Evolutionary conservation across 768 basidiomycete genomes (phyloP).

Genomic region (Postia placenta): DNA sequence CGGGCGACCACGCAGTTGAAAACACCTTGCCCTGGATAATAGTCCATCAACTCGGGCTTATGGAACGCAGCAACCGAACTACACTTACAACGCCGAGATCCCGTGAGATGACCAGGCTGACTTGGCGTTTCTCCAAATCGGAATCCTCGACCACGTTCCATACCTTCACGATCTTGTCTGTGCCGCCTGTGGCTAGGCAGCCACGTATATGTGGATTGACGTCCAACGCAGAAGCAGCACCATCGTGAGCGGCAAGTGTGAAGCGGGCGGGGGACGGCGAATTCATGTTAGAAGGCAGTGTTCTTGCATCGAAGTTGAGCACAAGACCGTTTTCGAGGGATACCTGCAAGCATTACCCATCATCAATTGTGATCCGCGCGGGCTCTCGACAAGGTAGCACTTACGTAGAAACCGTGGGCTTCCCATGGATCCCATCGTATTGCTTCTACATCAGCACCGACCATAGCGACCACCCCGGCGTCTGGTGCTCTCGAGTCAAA

Average conservation of each 20-base stretch:
- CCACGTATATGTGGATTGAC: slow-evolving; percentile 87
- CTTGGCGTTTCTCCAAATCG: slow-evolving; percentile 56
- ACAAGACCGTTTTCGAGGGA: slow-evolving; percentile 93
- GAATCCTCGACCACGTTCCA: slow-evolving; percentile 84
- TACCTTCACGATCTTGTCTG: slow-evolving; percentile 91
- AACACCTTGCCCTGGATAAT: slow-evolving; percentile 87
- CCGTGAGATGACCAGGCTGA: slow-evolving; percentile 79
- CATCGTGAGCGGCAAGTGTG: slow-evolving; percentile 91
- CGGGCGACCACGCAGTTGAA: slow-evolving; percentile 85
- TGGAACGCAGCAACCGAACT: slow-evolving; percentile 7
- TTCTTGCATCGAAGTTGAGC: slow-evolving; percentile 86
- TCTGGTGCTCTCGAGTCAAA: slow-evolving; percentile 88
- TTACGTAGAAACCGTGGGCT: slow-evolving; percentile 76
- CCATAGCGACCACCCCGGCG: slow-evolving; percentile 73
- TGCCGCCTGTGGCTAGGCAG: slow-evolving; percentile 89
- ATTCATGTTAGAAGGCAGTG: slow-evolving; percentile 64
- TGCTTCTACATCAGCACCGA: slow-evolving; percentile 92
- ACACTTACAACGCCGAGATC: slow-evolving; percentile 84
- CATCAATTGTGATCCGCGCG: background rate
- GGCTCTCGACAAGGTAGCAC: slow-evolving; percentile 21
- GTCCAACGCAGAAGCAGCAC: slow-evolving; percentile 83
- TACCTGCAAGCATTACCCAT: slow-evolving; percentile 43
- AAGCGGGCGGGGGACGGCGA: slow-evolving; percentile 67
- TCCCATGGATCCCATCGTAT: slow-evolving; percentile 97
- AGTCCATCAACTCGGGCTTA: background rate